Conservation (phyloP, 1,284 basidiomycete species). For the Papiliotrema nemorosa region DNA sequence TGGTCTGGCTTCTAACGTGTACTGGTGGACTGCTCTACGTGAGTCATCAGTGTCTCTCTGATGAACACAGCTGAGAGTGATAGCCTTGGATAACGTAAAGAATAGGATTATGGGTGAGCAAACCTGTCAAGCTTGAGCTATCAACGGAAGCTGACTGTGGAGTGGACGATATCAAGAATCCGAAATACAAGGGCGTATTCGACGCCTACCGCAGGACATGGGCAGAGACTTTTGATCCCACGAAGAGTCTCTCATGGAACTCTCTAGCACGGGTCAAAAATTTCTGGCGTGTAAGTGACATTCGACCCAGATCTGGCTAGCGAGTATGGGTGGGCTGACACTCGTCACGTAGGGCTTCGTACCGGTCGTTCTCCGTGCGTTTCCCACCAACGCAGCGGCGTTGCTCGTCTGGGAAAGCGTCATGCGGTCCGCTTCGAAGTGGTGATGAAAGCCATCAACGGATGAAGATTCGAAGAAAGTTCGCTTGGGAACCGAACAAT, state of each 20-base stretch:
- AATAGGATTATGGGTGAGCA: slow-evolving; percentile 45
- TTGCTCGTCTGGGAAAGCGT: slow-evolving; percentile 48
- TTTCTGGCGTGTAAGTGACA: slow-evolving; percentile 43
- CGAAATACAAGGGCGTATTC: slow-evolving; percentile 37
- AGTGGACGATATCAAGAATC: slow-evolving; percentile 42
- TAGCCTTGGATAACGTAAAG: slow-evolving; percentile 48
- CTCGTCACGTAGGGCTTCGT: slow-evolving; percentile 43
- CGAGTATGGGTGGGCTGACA: not conserved
- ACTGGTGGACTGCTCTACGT: slow-evolving; percentile 46
- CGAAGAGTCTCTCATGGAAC: slow-evolving; percentile 33
- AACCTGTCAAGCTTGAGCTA: not conserved
- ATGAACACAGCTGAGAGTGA: not conserved
- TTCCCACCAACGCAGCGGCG: slow-evolving; percentile 49
- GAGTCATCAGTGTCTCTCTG: slow-evolving; percentile 4
- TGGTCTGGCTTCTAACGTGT: slow-evolving; percentile 48
- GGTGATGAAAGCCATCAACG: not conserved
- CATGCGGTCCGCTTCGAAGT: slow-evolving; percentile 27
- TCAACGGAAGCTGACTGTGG: not conserved
- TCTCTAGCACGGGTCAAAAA: slow-evolving; percentile 34
- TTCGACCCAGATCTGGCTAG: not conserved
- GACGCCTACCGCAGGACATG: slow-evolving; percentile 42
- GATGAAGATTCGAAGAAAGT: no score
- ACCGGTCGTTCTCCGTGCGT: slow-evolving; percentile 46
- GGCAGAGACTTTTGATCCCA: slow-evolving; percentile 35
- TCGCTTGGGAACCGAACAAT: no score